Base-by-base conservation (phyloP, 2,329 filamentous ascomycete species). In the Penicillium nordicum region DNA sequence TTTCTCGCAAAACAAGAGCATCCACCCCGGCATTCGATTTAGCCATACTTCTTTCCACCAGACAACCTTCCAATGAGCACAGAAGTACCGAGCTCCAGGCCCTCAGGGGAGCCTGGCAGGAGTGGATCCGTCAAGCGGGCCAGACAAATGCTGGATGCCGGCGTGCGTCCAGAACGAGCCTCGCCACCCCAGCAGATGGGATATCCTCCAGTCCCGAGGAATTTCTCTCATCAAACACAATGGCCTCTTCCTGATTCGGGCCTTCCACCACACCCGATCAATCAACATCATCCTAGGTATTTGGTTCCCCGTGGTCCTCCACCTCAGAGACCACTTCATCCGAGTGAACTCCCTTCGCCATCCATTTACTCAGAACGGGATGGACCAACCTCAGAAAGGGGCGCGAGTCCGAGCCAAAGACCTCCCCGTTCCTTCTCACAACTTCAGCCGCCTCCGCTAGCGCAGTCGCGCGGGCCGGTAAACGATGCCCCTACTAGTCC, bases 161-260 rank as follows among this genome's bases (percentile, higher is more conserved):
- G 71, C 25, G 59, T 67, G 46, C 68, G 69, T 41, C 67, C 64
- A 58, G 57, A 51, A 49, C 49, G 46, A 57, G 47, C 53, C 51
- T 46, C 55, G 38, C 57, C 50, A 32, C 48, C 40, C 53, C 55
- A 46, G 57, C n/a, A 51, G 38, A 50, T 51, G 47, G 23, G 21
- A 41, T 18, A 50, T 8, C 59, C 50, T 38, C 63, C 60, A 41
- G 57, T 57, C 36, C 53, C 61, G 14, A 58, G 62, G 38, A 50
- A 67, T 36, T 50, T 59, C n/a, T 69, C 75, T 10, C 74, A 74
- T 49, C 69, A 71, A 57, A 73, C 74, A 37, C 75, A 78, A 67
- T 80, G 79, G 79, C 78, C 79, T 47, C 68, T 80, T 10, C 69
- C 74, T 59, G 68, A 71, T 46, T 55, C 67, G 34, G 59, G 65